phyloP scores from a whole-genome alignment of 306 rosid genomes.

The Ziziphus jujuba region DNA sequence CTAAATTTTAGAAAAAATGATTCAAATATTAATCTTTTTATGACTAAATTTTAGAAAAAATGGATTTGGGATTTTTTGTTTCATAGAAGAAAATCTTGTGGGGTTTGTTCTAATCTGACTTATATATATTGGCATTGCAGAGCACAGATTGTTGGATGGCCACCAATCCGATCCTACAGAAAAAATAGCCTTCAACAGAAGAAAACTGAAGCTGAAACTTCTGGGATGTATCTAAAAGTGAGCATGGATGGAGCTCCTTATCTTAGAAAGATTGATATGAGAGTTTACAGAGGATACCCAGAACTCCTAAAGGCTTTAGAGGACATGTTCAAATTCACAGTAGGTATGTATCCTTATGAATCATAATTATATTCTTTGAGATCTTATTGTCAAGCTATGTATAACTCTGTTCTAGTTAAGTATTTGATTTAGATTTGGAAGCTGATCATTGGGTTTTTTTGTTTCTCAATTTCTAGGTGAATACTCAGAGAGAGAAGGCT shows the following conservation, averaged over 20 bases:
- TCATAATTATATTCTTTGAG: neutral
- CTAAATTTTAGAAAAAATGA: neutral
- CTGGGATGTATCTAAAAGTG: constrained; percentile 75
- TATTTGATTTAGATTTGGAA: neutral
- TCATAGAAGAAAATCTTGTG: neutral
- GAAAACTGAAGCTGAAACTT: constrained; percentile 44
- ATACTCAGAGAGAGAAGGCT: constrained; percentile 85
- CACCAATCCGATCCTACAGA: constrained; percentile 77
- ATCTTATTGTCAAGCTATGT: neutral
- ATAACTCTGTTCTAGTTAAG: neutral
- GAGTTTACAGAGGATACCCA: constrained; percentile 54
- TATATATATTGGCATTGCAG: constrained; percentile 32
- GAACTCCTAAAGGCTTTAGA: constrained; percentile 71
- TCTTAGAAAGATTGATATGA: constrained; percentile 83
- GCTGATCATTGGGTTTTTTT: neutral
- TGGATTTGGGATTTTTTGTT: neutral
- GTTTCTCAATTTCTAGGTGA: constrained; percentile 41
- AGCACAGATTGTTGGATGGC: constrained; percentile 93
- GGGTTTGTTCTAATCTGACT: neutral
- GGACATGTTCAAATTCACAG: constrained; percentile 72
- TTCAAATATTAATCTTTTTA: too few species aligned
- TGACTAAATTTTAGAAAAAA: neutral
- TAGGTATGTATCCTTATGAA: constrained; percentile 47
- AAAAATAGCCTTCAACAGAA: constrained; percentile 58
- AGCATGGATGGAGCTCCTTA: constrained; percentile 98